Conservation (phyloP, 495 filamentous ascomycete species). For the Penicillium pulvis region DNA sequence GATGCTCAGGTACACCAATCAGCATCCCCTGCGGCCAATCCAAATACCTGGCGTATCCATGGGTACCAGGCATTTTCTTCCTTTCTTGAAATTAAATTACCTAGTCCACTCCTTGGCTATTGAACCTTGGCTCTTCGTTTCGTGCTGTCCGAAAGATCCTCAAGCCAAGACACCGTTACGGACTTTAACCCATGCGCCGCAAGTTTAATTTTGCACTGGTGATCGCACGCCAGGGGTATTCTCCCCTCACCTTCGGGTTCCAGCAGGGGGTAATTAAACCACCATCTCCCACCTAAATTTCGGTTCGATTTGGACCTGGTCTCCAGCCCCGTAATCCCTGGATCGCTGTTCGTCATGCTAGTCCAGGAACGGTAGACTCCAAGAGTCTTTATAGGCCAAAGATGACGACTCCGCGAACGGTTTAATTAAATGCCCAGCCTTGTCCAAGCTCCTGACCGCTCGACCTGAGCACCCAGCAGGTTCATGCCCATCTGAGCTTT, state of each 20-base stretch:
- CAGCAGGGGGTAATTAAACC: constrained; percentile 1
- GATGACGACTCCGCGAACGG: neutral
- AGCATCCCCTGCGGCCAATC: constrained; percentile 5
- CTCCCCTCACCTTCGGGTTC: neutral
- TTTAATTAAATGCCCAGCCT: constrained; percentile 1
- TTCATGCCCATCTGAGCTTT: neutral
- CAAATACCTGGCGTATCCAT: constrained; percentile 29
- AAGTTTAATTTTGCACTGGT: constrained; percentile 22
- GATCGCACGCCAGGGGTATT: constrained; percentile 22
- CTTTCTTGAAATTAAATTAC: neutral
- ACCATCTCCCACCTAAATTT: neutral
- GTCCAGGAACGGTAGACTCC: neutral
- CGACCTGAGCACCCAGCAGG: neutral
- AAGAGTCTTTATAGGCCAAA: neutral
- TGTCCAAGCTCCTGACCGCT: neutral
- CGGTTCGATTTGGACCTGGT: neutral
- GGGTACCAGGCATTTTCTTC: constrained; percentile 14
- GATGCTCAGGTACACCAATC: constrained; percentile 34
- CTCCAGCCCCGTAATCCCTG: neutral
- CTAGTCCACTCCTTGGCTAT: neutral
- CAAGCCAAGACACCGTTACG: constrained; percentile 17
- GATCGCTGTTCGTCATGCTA: neutral
- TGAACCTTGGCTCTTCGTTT: neutral
- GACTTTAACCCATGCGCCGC: constrained; percentile 16
- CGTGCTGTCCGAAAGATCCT: neutral